Base-by-base conservation (phyloP, 805 yeast species). In the Pichia sporocuriosa region DNA sequence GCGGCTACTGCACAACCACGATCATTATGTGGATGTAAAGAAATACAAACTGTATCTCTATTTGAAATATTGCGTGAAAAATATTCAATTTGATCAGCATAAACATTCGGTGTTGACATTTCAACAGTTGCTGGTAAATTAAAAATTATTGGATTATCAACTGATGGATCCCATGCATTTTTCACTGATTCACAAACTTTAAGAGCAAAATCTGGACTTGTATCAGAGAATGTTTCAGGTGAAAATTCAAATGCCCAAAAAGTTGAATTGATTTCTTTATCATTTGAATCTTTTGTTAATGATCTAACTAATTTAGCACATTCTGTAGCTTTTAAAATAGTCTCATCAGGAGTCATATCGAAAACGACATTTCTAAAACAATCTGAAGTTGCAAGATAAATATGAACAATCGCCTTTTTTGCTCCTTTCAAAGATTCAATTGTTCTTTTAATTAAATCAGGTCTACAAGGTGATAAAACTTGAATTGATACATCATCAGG, bases 1-100 rank as follows among this genome's bases (percentile, higher is more conserved):
- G 93, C 93, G 10, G 90, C 93, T n/a, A 84, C 89, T 12, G 84
- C 89, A 59, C 90, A 83, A 19, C 94, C 94, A 55, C 94, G 73
- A 63, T 84, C 93, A 52, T 84, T 84, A 63, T 84, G 94, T 25
- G 87, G 84, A 60, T 84, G 94, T 42, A 84, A 72, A 12, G 93
- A 83, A 39, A 84, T 74, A 53, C 85, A 77, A 20, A 84, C 74
- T 50, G 71, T 79, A 43, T 81, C 84, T 50, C 94, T 75, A 48
- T 83, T 74, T 35, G 75, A 53, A 42, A 84, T 74, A 46, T 75
- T 65, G 13, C 73, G 75, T 36, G 76, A 58, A 53, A 84, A 84
- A 59, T 73, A 82, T 67, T 84, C 94, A 45, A 84, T 78, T 68
- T 83, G 93, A 59, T 84, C 94, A 32, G 94, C 94, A 56, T 80